Evolutionary conservation across 306 rosid genomes (phyloP), one percentile per base, ranked within the genome.

Genomic region (Trichosanthes cucumerina): DNA sequence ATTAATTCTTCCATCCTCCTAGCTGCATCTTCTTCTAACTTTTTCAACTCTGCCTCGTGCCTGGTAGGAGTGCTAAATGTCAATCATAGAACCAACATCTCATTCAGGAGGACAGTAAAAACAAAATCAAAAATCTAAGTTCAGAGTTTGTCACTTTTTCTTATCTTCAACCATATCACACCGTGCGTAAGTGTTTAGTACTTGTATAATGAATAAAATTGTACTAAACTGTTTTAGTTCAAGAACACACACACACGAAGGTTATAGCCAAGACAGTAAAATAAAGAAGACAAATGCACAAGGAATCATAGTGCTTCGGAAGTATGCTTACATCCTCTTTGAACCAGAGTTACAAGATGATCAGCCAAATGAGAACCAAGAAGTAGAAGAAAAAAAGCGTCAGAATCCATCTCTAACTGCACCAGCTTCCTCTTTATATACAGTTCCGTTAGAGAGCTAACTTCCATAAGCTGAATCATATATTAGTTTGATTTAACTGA

Each of bases 21-120:
- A n/a, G 92, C 83, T 75, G 90, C 86, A 87, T 93, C 98, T 83
- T 93, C 98, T 85, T 89, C 94, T 36, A 88, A 79, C 72, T 79
- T 54, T 80, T 87, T 86, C 83, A 87, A 81, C 72, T 93, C 96
- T 38, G 88, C 98, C 85, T 93, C 95, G 39, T 85, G 91, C 94
- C 98, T 93, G 84, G 82, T 80, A 18, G 46, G 62, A 3, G 16
- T 0, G 1, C 14, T 73, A 73, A 50, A 52, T 50, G 31, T 31
- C 59, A 16, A 72, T 49, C 60, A 73, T 15, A 73, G 38, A 46
- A 58, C 58, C 77, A 47, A 50, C 18, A 72, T 49, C 57, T 28
- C 78, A 73, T 46, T 6, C 39, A 46, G 59, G 57, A 13, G 24
- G 76, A 21, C 76, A 70, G 54, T 24, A 43, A 70, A 36, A 43